A percentile compares a stretch with the other conserved stretches of the same genome.
Evolutionary conservation across 768 basidiomycete species (phyloP).

Genomic region (Phylloporus scabripes): DNA sequence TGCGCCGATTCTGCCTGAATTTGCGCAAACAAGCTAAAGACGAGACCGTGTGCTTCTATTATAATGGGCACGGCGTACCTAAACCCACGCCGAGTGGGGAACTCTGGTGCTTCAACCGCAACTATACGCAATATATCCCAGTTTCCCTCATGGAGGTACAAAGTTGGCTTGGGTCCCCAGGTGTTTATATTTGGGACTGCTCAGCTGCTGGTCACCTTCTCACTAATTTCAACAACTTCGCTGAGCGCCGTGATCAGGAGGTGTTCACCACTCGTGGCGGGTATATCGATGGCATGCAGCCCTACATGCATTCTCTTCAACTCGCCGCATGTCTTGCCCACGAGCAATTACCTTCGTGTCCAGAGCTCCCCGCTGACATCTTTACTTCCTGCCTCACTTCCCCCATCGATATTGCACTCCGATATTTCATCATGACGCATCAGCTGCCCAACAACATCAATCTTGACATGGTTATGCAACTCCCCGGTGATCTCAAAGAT

Average conservation of each 20-base stretch:
- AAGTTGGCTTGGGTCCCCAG: conserved; percentile 89
- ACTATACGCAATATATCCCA: conserved; percentile 98
- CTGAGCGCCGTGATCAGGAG: conserved; percentile 70
- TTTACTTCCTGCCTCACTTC: conserved; percentile 98
- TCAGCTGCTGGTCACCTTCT: conserved; percentile 95
- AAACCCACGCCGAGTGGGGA: conserved; percentile 94
- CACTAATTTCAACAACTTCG: conserved; percentile 80
- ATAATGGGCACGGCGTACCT: conserved; percentile 98
- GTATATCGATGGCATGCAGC: conserved; percentile 54
- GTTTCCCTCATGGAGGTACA: conserved; percentile 93
- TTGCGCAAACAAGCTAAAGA: conserved; percentile 87
- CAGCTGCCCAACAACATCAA: conserved; percentile 76
- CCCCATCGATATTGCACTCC: conserved; percentile 95
- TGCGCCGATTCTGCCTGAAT: conserved; percentile 78
- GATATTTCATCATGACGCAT: conserved; percentile 89
- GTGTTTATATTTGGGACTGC: conserved; percentile 98
- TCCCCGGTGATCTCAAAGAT: conserved; percentile 96
- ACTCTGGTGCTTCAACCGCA: conserved; percentile 97
- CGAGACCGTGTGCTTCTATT: conserved; percentile 93
- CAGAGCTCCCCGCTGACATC: conserved; percentile 94
- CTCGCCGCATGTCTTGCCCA: conserved; percentile 91
- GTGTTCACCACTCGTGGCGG: conserved; percentile 52
- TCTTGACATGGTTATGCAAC: conserved; percentile 87
- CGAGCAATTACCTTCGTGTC: conserved; percentile 90
- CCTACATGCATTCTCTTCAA: conserved; percentile 84